A percentile compares a stretch with the other conserved stretches of the same genome.
phyloP scores from a whole-genome alignment of 73 alveolate species.

The Breviolum minutum region DNA sequence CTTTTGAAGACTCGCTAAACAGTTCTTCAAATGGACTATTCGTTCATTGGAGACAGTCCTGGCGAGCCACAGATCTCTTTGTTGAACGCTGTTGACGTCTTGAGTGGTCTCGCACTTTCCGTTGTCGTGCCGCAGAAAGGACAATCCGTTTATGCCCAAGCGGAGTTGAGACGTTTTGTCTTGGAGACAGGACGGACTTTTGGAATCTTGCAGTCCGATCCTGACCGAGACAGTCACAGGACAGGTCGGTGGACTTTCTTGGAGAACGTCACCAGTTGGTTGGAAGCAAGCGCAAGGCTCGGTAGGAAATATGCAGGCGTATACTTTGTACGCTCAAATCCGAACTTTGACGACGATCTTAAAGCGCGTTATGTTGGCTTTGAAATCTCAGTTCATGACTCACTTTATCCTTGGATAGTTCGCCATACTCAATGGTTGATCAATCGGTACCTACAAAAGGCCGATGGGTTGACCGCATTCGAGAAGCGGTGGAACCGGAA shows the following conservation, averaged over 20 bases:
- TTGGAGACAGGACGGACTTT: slow-evolving; percentile 22
- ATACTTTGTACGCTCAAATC: neutral
- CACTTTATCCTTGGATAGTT: slow-evolving; percentile 24
- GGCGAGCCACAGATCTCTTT: neutral
- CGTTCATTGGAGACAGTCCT: neutral
- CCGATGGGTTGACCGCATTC: neutral
- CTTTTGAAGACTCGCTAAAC: neutral
- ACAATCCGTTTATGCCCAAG: neutral
- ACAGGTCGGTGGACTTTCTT: slow-evolving; percentile 13
- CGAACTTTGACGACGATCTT: neutral
- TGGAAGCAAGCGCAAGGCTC: slow-evolving; percentile 53
- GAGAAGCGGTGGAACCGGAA: neutral
- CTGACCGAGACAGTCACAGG: neutral
- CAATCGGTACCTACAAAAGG: neutral
- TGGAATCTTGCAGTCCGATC: neutral
- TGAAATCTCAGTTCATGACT: neutral
- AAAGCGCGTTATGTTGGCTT: neutral
- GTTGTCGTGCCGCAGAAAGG: slow-evolving; percentile 9
- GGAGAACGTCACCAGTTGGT: neutral
- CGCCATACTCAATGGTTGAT: slow-evolving; percentile 10
- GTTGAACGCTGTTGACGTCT: neutral
- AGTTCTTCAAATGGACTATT: neutral
- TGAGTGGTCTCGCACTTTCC: neutral
- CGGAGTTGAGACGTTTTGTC: neutral
- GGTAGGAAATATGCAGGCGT: neutral